phyloP scores from a whole-genome alignment of 371 early-diverging fungal genomes.

The Mortierella sp. region DNA sequence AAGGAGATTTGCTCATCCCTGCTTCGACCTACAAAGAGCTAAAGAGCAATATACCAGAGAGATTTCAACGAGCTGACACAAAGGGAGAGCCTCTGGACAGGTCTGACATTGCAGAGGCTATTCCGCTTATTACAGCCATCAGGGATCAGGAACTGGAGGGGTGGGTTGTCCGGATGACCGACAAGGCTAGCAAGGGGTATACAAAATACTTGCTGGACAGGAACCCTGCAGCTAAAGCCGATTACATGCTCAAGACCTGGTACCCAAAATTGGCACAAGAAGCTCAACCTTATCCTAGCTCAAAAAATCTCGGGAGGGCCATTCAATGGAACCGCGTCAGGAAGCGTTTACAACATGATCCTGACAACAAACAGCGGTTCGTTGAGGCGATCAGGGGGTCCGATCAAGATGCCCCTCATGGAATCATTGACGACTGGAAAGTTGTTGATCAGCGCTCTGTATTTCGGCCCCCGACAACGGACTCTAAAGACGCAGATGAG shows the following conservation, averaged over 20 bases:
- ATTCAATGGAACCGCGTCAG: background rate
- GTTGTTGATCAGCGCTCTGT: too few relatives aligned
- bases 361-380: too few relatives aligned
- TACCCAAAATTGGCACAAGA: background rate
- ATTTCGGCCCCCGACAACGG: too few relatives aligned
- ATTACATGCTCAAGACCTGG: conserved; percentile 8
- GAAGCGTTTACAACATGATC: too few relatives aligned
- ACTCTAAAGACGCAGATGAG: too few relatives aligned
- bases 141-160: background rate
- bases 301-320: background rate
- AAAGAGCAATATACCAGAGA: background rate
- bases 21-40: background rate
- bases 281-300: background rate
- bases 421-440: too few relatives aligned
- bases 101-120: too few relatives aligned
- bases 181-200: too few relatives aligned
- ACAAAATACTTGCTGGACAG: conserved; percentile 9
- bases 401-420: too few relatives aligned
- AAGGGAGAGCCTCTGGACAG: background rate
- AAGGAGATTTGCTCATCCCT: conserved; percentile 1
- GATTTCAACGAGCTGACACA: background rate
- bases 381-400: too few relatives aligned
- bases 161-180: too few relatives aligned
- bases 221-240: conserved; percentile 22
- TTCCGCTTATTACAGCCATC: too few relatives aligned